Conservation (phyloP, 2,329 filamentous ascomycete genomes). For the Verticillium nubilum region DNA sequence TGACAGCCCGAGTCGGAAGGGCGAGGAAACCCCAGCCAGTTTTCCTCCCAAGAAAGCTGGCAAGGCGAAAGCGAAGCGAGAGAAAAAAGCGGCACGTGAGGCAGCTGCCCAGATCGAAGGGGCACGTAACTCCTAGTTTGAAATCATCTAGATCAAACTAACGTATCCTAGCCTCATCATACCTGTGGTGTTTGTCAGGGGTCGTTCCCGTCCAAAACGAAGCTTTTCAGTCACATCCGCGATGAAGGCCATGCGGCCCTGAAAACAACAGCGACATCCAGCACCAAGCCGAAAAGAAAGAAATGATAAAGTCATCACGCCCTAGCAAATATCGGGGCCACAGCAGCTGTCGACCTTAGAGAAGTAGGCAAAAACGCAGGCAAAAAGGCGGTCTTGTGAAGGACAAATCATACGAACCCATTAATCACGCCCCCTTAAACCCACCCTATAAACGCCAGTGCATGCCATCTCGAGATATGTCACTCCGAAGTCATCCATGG, state of each 20-base stretch:
- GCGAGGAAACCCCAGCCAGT: neutral
- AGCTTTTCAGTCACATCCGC: slow-evolving; percentile 69
- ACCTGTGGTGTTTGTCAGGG: slow-evolving; percentile 39
- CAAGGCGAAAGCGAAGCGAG: slow-evolving; percentile 46
- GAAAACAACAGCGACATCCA: slow-evolving; percentile 12
- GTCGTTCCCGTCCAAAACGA: slow-evolving; percentile 56
- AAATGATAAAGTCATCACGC: neutral
- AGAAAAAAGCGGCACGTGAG: slow-evolving; percentile 39
- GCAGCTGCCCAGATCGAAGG: slow-evolving; percentile 25
- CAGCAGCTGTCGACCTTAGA: no score
- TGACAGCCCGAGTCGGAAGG: neutral
- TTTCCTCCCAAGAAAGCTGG: slow-evolving; percentile 34
- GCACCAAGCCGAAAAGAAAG: slow-evolving; percentile 17
- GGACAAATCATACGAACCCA: neutral
- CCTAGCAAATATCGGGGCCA: no score
- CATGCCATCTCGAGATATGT: neutral
- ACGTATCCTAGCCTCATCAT: slow-evolving; percentile 21
- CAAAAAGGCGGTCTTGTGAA: neutral
- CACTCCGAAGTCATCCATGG: slow-evolving; percentile 9
- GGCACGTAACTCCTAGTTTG: neutral
- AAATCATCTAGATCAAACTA: neutral
- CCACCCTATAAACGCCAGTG: neutral
- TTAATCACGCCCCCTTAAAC: neutral
- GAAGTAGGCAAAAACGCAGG: slow-evolving; percentile 19
- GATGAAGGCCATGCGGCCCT: slow-evolving; percentile 57